phyloP scores from a whole-genome alignment of 1,139 yeast species.

The Oligophagozyma castellii region DNA sequence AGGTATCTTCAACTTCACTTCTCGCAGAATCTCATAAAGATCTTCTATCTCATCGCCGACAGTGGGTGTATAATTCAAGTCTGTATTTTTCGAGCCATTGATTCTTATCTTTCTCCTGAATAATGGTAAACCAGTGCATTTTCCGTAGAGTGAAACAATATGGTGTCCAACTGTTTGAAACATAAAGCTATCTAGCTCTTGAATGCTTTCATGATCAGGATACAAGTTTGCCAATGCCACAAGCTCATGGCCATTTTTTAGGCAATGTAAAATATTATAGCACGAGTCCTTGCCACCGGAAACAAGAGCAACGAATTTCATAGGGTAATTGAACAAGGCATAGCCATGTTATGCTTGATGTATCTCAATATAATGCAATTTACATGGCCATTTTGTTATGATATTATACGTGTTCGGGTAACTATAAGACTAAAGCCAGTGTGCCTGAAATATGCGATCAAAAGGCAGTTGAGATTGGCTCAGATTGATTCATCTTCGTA shows the following conservation, averaged over 20 bases:
- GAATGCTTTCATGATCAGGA: conserved; percentile 35
- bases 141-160: conserved; percentile 47
- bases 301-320: conserved; percentile 85
- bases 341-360: no score
- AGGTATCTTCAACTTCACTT: conserved; percentile 43
- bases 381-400: no score
- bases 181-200: conserved; percentile 88
- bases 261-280: conserved; percentile 74
- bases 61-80: conserved; percentile 54
- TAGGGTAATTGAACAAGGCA: conserved; percentile 19
- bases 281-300: conserved; percentile 97
- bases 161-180: conserved; percentile 97
- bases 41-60: conserved; percentile 80
- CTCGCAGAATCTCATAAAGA: conserved; percentile 36
- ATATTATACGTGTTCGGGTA: no score
- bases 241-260: conserved; percentile 70
- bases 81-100: conserved; percentile 51
- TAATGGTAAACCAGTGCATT: conserved; percentile 69
- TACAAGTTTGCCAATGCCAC: conserved; percentile 73
- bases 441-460: no score
- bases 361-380: no score
- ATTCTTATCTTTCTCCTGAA: conserved; percentile 47
- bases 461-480: no score
- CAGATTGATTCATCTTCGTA: no score
- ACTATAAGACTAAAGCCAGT: no score